Evolutionary conservation across 2,329 filamentous ascomycete genomes (phyloP), one percentile per base, ranked within the genome.

Genomic region (Aspergillus sp.): DNA sequence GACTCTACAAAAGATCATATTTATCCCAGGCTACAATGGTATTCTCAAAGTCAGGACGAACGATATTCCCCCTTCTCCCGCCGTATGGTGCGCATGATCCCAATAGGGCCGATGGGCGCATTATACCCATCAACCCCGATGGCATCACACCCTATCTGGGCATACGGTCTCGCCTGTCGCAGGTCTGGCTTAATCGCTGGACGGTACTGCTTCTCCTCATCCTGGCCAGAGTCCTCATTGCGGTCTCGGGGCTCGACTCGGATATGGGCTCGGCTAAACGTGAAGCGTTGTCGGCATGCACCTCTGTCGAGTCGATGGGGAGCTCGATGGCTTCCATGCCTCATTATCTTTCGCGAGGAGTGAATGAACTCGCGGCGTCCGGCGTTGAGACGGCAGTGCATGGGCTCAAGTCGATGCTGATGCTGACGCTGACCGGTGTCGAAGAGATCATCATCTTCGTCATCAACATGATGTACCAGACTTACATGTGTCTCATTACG

Each of bases 261-360:
- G 82, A 90, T 62, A 79, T 97, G 53, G 80, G 70, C 45, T 81
- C 82, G 47, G 91, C 93, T 42, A 85, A 88, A 65, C 68, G 73
- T 47, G 83, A 95, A 73, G 91, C 93, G 27, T 78, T 95, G 45
- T 85, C 87, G 44, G 89, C 91, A 53, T 98, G 93, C 68, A 88
- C 83, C 48, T 86, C 86, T 65, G 91, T 97, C 42, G 91, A 98
- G 72, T 88, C 88, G 56, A 81, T 94, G 57, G 93, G 91, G 52
- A 96, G 89, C 64, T 80, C 88, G 50, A 91, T 98, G 88, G 93
- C 91, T 35, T 97, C 93, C 34, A 95, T 97, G 89, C 93, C 93
- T 48, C 86, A 96, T 68, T 97, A 95, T 70, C 83, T 97, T 64
- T 86, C 90, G 2, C 74, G 79, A 44, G 93, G 93, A 46, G 83